Evolutionary conservation across 2,329 filamentous ascomycete species (phyloP).

Genomic region (Aspergillus tubingensis): DNA sequence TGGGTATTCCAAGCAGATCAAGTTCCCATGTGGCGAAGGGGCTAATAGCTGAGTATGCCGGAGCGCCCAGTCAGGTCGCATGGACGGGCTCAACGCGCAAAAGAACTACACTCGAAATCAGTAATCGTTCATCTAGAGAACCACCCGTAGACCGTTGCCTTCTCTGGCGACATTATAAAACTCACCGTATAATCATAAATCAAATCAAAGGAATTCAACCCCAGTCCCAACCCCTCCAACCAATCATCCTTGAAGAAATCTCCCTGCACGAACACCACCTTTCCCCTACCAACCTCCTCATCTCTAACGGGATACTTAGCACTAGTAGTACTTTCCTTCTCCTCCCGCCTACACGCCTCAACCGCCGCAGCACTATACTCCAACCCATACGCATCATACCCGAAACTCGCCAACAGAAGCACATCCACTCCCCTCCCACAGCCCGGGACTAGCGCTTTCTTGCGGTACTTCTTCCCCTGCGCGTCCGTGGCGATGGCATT

Average conservation of each 20-base stretch:
- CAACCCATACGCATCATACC: conserved; percentile 74
- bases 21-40: conserved; percentile 43
- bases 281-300: conserved; percentile 41
- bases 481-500: conserved; percentile 28
- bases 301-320: conserved; percentile 12
- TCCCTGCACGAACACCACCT: conserved; percentile 58
- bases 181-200: conserved; percentile 54
- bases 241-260: conserved; percentile 45
- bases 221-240: conserved; percentile 5
- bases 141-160: background rate
- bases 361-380: conserved; percentile 47
- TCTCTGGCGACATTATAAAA: conserved; percentile 3
- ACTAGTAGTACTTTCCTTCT: background rate
- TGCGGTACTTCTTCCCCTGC: conserved; percentile 30
- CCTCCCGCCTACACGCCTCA: conserved; percentile 6
- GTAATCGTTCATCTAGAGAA: background rate
- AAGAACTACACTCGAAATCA: conserved; percentile 55
- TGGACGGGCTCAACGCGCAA: conserved; percentile 57
- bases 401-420: conserved; percentile 69
- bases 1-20: conserved; percentile 65
- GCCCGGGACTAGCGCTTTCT: conserved; percentile 72
- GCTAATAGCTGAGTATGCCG: conserved; percentile 46
- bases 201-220: conserved; percentile 16
- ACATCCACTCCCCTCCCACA: conserved; percentile 83
- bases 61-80: conserved; percentile 60